Percentiles rank a stretch among this genome's conserved stretches.
These are phyloP conservation scores for Talaromyces funiculosus DNA, from an alignment of 2,329 filamentous ascomycete species.

Conservation along the genomic window DNA sequence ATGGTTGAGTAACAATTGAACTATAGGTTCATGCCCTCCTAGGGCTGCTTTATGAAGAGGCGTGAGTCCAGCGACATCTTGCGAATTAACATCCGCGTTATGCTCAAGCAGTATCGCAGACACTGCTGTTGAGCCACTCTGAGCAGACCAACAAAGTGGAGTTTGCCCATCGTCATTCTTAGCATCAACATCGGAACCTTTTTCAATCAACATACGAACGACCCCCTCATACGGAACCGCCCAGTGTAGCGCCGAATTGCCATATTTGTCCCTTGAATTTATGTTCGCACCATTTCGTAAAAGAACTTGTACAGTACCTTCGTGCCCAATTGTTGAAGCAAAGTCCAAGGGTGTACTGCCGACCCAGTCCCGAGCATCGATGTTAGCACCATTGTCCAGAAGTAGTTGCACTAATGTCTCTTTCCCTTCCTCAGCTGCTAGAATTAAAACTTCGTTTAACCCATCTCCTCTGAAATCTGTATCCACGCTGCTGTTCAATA, in stretches of 20 bases:
- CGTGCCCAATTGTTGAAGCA: conserved; percentile 10
- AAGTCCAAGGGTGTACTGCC: conserved; percentile 15
- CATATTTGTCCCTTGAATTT: neutral
- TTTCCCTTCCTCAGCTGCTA: conserved; percentile 8
- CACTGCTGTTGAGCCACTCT: neutral
- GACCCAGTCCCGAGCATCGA: neutral
- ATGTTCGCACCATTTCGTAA: conserved; percentile 35
- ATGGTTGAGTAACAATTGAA: conserved; percentile 34
- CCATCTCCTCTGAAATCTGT: conserved; percentile 1
- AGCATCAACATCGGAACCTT: neutral
- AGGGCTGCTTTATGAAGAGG: conserved; percentile 13
- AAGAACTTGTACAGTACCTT: conserved; percentile 31
- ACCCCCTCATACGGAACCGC: neutral
- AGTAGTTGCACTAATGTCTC: conserved; percentile 7
- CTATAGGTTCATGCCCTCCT: conserved; percentile 20
- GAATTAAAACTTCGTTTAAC: neutral
- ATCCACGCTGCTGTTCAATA: conserved; percentile 7
- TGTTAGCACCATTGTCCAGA: neutral
- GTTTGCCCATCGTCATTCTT: neutral
- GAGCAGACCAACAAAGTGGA: neutral
- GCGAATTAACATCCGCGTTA: conserved; percentile 9
- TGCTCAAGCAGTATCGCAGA: conserved; percentile 5
- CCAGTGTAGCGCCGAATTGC: neutral
- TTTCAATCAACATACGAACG: neutral
- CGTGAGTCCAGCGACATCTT: conserved; percentile 3